phyloP scores from a whole-genome alignment of 805 yeast species.

The Suhomyces prunicola region DNA sequence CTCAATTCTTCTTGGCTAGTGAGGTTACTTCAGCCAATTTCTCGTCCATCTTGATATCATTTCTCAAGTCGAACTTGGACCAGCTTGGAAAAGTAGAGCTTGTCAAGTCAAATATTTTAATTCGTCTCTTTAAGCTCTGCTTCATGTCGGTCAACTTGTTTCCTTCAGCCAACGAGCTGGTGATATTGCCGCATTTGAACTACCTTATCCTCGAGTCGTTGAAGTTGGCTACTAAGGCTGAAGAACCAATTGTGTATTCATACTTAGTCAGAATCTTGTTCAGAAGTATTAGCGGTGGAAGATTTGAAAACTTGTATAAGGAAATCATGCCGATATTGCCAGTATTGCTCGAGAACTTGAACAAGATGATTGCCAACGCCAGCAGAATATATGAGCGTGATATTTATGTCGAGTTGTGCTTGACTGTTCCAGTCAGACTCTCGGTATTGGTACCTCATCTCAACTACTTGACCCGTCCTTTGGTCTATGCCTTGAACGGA shows the following conservation, averaged over 20 bases:
- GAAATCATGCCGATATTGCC: constrained; percentile 91
- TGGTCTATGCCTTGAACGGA: constrained; percentile 87
- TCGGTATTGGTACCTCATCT: constrained; percentile 93
- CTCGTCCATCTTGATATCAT: constrained; percentile 76
- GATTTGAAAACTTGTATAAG: constrained; percentile 89
- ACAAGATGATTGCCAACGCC: constrained; percentile 77
- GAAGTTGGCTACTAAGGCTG: constrained; percentile 75
- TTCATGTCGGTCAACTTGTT: constrained; percentile 94
- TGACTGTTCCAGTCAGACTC: constrained; percentile 92
- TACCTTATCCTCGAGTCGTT: constrained; percentile 78
- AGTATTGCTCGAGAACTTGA: constrained; percentile 78
- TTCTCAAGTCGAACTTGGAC: constrained; percentile 67
- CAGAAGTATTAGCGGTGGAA: constrained; percentile 94
- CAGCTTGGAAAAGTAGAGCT: constrained; percentile 80
- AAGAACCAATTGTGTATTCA: constrained; percentile 88
- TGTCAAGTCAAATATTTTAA: constrained; percentile 73
- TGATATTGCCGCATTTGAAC: constrained; percentile 83
- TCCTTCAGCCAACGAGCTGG: constrained; percentile 83
- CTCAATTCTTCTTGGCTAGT: constrained; percentile 90
- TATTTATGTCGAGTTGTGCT: constrained; percentile 88
- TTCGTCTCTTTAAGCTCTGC: constrained; percentile 84
- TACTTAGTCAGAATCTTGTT: constrained; percentile 84
- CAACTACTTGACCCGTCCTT: constrained; percentile 82
- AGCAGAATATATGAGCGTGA: constrained; percentile 88
- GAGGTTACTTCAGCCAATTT: constrained; percentile 94